These are phyloP conservation scores for Aspergillus latus DNA, from an alignment of 2,329 filamentous ascomycete genomes.

Conservation along the genomic window DNA sequence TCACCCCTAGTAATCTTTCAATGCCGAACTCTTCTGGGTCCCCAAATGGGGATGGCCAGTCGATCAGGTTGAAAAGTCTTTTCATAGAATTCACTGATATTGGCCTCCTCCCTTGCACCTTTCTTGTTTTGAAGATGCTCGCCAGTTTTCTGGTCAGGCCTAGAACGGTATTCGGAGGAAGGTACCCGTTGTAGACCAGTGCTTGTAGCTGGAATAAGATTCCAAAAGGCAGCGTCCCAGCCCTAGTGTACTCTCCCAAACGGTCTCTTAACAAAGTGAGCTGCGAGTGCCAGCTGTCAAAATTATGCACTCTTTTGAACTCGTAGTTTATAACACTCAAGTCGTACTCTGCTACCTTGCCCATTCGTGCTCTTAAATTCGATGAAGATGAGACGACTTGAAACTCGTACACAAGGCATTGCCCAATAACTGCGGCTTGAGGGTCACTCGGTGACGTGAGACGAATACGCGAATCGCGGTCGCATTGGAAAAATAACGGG, in stretches of 20 bases:
- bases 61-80: conserved; percentile 54
- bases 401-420: conserved; percentile 50
- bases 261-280: conserved; percentile 31
- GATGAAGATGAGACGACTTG: conserved; percentile 27
- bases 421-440: conserved; percentile 17
- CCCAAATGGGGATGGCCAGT: conserved; percentile 54
- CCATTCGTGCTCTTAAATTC: conserved; percentile 20
- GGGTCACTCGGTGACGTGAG: conserved; percentile 5
- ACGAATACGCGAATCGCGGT: background rate
- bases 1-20: conserved; percentile 40
- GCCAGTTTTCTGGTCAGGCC: conserved; percentile 49
- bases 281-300: background rate
- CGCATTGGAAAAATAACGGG: conserved; percentile 49
- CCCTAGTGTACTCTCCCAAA: conserved; percentile 32
- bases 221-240: conserved; percentile 49
- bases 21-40: conserved; percentile 47
- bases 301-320: background rate
- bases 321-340: background rate
- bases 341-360: conserved; percentile 21
- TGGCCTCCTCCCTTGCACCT: conserved; percentile 29
- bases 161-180: conserved; percentile 56
- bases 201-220: conserved; percentile 63
- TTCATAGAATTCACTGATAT: conserved; percentile 57
- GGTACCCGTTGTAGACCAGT: conserved; percentile 61
- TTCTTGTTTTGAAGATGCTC: conserved; percentile 27